Evolutionary conservation across 768 basidiomycete species (phyloP).

Genomic region (Leccinum pellstonianum): DNA sequence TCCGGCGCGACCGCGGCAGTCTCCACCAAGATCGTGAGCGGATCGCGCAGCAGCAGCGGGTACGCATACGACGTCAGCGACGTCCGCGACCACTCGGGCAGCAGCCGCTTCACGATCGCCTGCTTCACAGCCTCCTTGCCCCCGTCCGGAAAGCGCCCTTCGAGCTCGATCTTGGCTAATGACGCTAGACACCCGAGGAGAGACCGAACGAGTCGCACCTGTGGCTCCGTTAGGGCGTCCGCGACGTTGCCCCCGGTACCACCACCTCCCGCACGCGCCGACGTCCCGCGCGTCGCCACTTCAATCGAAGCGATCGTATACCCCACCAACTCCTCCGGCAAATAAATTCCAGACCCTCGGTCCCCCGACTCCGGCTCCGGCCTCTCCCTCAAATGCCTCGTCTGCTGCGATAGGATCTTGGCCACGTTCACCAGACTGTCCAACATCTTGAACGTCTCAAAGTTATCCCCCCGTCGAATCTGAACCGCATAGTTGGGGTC

Average conservation of each 20-base stretch:
- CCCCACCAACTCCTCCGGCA: constrained; percentile 88
- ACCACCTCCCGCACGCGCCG: constrained; percentile 37
- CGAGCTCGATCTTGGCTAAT: constrained; percentile 67
- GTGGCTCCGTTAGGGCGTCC: constrained; percentile 67
- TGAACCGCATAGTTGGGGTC: constrained; percentile 65
- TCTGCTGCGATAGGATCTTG: constrained; percentile 81
- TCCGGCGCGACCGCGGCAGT: constrained; percentile 88
- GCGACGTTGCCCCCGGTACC: constrained; percentile 50
- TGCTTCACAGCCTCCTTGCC: constrained; percentile 76
- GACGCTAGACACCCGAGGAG: constrained; percentile 68
- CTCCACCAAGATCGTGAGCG: constrained; percentile 87
- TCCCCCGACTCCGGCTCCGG: constrained; percentile 69
- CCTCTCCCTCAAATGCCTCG: constrained; percentile 76
- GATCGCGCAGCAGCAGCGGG: constrained; percentile 86
- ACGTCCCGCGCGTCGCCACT: constrained; percentile 71
- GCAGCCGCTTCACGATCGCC: constrained; percentile 82
- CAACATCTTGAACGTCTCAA: constrained; percentile 75
- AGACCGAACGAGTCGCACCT: constrained; percentile 74
- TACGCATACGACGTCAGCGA: constrained; percentile 80
- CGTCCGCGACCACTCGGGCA: constrained; percentile 90
- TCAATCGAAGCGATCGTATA: constrained; percentile 87
- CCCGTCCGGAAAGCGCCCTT: constrained; percentile 60
- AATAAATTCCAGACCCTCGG: constrained; percentile 81
- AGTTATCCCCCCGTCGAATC: constrained; percentile 51
- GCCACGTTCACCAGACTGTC: constrained; percentile 81